Percentiles rank a stretch among this genome's conserved stretches.
These are phyloP conservation scores for Halenospora varia DNA, from an alignment of 495 filamentous ascomycete species.

Conservation along the genomic window DNA sequence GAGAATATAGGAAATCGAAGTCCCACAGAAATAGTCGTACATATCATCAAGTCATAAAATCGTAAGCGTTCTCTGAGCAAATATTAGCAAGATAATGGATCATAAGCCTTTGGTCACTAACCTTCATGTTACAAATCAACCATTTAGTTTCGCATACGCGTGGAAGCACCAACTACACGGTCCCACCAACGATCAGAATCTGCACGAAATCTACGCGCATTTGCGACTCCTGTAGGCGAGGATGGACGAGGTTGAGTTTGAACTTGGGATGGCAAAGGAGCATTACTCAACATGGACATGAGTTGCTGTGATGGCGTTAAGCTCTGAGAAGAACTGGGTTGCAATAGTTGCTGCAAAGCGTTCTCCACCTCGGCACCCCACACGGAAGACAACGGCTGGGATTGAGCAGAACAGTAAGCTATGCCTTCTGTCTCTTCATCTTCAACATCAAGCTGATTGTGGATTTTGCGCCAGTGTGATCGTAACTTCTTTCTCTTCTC, in stretches of 20 bases:
- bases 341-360: no score
- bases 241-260: not conserved
- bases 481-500: no score
- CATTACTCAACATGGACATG: not conserved
- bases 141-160: not conserved
- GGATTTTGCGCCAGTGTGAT: no score
- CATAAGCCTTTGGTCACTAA: not conserved
- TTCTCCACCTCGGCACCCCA: no score
- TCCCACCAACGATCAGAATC: not conserved
- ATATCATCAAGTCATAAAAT: not conserved
- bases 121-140: not conserved
- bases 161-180: not conserved
- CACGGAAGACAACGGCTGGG: no score
- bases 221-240: not conserved
- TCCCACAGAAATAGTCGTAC: not conserved
- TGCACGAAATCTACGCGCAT: not conserved
- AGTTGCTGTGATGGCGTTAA: no score
- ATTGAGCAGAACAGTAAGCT: no score
- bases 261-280: no score
- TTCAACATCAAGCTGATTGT: no score
- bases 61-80: not conserved
- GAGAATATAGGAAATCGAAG: not conserved
- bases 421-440: no score
- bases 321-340: no score
- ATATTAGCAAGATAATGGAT: not conserved